Conservation (phyloP, 1,284 basidiomycete species). For the Polyporus tsugae region DNA sequence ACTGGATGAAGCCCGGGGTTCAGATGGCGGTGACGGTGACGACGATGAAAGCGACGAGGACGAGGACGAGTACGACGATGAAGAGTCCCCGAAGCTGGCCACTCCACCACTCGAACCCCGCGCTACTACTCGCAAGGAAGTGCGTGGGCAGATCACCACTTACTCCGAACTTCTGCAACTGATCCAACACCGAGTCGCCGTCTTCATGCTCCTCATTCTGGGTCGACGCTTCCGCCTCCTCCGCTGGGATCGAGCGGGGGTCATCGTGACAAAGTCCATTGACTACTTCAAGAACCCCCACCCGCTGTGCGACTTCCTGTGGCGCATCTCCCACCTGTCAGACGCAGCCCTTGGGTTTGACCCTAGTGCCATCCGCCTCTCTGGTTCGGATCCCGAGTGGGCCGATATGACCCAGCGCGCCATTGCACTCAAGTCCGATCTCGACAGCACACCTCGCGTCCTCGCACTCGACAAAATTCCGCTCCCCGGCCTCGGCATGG, state of each 20-base stretch:
- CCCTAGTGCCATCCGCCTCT: conserved; percentile 7
- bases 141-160: conserved; percentile 10
- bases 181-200: conserved; percentile 12
- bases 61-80: not conserved
- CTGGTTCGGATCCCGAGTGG: not conserved
- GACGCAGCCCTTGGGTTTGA: conserved; percentile 18
- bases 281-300: conserved; percentile 12
- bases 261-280: conserved; percentile 10
- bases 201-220: conserved; percentile 12
- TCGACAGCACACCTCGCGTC: not conserved
- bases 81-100: not conserved
- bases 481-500: too few species aligned
- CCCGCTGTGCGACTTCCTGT: conserved; percentile 17
- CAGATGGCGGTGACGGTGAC: not conserved
- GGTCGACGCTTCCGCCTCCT: conserved; percentile 12
- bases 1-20: not conserved
- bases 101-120: too few species aligned
- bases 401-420: not conserved
- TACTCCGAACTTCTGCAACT: conserved; percentile 9
- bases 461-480: not conserved
- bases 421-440: not conserved
- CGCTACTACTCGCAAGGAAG: not conserved
- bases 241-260: conserved; percentile 17
- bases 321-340: conserved; percentile 8
- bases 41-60: too few species aligned